Conservation (phyloP, 306 rosid species). For the Cucumis melo region DNA sequence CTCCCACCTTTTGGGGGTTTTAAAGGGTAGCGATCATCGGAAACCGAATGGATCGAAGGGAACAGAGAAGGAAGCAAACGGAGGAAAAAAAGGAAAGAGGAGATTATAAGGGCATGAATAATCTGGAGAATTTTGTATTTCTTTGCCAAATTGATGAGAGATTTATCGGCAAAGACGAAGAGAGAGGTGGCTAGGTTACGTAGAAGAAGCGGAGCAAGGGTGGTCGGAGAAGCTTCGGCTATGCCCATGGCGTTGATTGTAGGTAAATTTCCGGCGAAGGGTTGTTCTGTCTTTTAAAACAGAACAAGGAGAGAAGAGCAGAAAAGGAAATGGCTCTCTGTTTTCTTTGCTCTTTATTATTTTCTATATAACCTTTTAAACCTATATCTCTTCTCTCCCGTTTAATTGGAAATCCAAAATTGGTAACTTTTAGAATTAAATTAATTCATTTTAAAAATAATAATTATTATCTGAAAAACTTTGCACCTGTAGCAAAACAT, state of each 20-base stretch:
- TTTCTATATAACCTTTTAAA: neutral
- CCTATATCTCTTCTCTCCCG: no score
- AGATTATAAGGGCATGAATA: slow-evolving; percentile 24
- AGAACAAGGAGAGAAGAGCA: neutral
- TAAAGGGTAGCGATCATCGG: neutral
- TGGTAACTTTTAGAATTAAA: no score
- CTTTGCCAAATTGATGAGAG: slow-evolving; percentile 13
- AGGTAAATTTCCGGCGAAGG: neutral
- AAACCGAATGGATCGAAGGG: neutral
- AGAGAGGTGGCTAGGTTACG: slow-evolving; percentile 27
- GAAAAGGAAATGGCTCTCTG: neutral
- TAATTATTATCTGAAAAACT: no score
- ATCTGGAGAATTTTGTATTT: slow-evolving; percentile 30
- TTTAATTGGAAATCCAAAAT: neutral
- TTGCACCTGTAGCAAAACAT: no score
- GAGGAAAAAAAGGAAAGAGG: slow-evolving; percentile 28
- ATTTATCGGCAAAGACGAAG: slow-evolving; percentile 23
- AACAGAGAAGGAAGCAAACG: slow-evolving; percentile 35
- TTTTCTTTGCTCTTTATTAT: neutral
- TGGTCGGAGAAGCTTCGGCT: slow-evolving; percentile 17
- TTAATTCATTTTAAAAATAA: no score
- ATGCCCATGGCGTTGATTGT: slow-evolving; percentile 1
- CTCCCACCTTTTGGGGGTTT: neutral
- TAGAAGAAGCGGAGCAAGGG: slow-evolving; percentile 30
- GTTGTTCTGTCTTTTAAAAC: neutral